Conservation (phyloP, 495 filamentous ascomycete species). For the Trichoderma orchidacearum region DNA sequence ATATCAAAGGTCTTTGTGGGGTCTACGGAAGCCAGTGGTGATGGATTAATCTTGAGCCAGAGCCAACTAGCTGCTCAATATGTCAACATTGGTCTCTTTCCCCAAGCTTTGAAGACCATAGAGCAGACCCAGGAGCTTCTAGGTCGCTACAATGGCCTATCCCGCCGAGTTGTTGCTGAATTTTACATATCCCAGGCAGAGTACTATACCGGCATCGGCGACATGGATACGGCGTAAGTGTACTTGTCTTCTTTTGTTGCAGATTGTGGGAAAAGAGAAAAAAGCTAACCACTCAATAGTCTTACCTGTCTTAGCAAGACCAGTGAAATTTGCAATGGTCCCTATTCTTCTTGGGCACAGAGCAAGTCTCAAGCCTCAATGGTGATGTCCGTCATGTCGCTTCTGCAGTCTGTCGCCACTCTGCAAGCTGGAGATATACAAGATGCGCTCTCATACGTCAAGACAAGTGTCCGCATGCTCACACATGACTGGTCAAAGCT, state of each 20-base stretch:
- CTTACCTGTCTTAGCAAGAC: slow-evolving; percentile 14
- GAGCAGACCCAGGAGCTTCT: slow-evolving; percentile 36
- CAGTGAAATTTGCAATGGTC: slow-evolving; percentile 13
- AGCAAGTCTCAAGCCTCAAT: slow-evolving; percentile 19
- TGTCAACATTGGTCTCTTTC: slow-evolving; percentile 61
- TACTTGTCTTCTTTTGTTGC: slow-evolving; percentile 1
- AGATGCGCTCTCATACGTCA: slow-evolving; percentile 51
- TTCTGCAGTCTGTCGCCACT: slow-evolving; percentile 34
- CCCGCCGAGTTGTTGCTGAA: slow-evolving; percentile 24
- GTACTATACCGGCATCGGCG: slow-evolving; percentile 55
- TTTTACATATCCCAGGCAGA: slow-evolving; percentile 64
- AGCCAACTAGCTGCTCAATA: slow-evolving; percentile 56
- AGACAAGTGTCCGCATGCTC: slow-evolving; percentile 49
- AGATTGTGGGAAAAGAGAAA: neutral
- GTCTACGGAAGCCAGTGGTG: slow-evolving; percentile 17
- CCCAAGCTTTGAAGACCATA: slow-evolving; percentile 54
- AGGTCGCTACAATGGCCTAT: slow-evolving; percentile 1
- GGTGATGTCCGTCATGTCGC: slow-evolving; percentile 36
- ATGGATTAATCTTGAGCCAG: slow-evolving; percentile 45
- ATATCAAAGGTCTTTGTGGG: slow-evolving; percentile 43
- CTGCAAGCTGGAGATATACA: slow-evolving; percentile 49
- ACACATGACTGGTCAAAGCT: slow-evolving; percentile 59
- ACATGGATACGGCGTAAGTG: slow-evolving; percentile 41
- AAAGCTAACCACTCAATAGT: neutral
- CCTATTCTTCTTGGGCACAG: slow-evolving; percentile 7